Evolutionary conservation across 2,329 filamentous ascomycete genomes (phyloP).

Genomic region (Aspergillus ruber): DNA sequence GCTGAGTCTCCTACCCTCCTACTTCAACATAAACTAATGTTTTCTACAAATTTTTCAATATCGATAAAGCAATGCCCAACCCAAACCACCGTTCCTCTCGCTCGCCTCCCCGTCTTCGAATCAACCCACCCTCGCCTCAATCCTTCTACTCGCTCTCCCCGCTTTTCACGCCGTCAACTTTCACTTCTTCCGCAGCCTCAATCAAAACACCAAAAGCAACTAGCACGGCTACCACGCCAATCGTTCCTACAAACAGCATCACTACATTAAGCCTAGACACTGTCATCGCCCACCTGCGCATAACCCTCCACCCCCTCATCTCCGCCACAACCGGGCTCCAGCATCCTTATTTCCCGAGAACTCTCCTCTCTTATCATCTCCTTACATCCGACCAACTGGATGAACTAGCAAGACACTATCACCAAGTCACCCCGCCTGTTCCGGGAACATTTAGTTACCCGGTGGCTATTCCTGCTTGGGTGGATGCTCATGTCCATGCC

Average conservation of each 20-base stretch:
- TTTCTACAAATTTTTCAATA: too few relatives aligned
- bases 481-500: slow-evolving; percentile 15
- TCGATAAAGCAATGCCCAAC: not conserved
- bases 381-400: slow-evolving; percentile 37
- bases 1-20: too few relatives aligned
- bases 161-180: not conserved
- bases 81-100: not conserved
- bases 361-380: slow-evolving; percentile 34
- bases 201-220: not conserved
- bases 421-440: slow-evolving; percentile 34
- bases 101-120: not conserved
- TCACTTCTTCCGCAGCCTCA: not conserved
- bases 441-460: slow-evolving; percentile 31
- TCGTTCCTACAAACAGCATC: not conserved
- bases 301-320: slow-evolving; percentile 30
- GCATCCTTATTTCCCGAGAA: slow-evolving; percentile 35
- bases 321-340: slow-evolving; percentile 28
- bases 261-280: not conserved
- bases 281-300: slow-evolving; percentile 17
- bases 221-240: not conserved
- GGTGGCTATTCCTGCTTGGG: slow-evolving; percentile 22
- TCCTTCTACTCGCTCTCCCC: not conserved
- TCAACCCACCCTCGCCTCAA: slow-evolving; percentile 3
- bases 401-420: slow-evolving; percentile 35
- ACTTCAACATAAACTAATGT: too few relatives aligned